Base-by-base conservation (phyloP, 345 rosid species). In the Aurinia saxatilis region DNA sequence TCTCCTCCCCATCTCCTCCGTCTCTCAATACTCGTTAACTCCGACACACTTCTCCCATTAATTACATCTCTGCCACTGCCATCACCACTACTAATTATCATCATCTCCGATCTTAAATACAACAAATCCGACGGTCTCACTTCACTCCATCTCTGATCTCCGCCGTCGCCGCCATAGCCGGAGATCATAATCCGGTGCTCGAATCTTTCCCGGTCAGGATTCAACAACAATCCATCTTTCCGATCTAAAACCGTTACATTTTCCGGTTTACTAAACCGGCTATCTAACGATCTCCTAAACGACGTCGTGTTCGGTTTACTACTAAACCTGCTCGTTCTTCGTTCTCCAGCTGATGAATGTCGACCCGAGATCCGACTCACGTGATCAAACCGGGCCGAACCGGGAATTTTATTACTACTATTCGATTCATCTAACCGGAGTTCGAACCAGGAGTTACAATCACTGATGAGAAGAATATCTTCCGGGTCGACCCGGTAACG, bases 401-500 rank as follows among this genome's bases (percentile, higher is more conserved):
- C 61, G 31, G 63, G 9, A 15, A 27, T 3, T 4, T 8, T 30
- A 1, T 36, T 27, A 2, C 30, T 37, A 37, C 14, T 19, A 13
- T 70, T 61, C 1, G 68, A 44, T 53, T 55, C 62, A 1, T 46
- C 59, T 23, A 63, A 57, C 13, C 70, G 55, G 54, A 60, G 65
- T 30, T 60, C 61, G 25, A 50, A 63, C 53, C 73, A 63, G 18
- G 66, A 72, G 17, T 59, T 45, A 68, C 62, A 63, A n/a, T 74
- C 81, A 15, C 70, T 74, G 29, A 80, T 66, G 58, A 90, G 60
- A 41, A 88, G 87, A 30, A 91, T 66, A 58, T 91, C 96, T 75
- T 91, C 98, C 5, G 95, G 95, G 74, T 91, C 87, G 52, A 91
- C 96, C 34, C 92, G 84, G 81, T 74, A 79, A 18, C 98, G 88